Evolutionary conservation across 169 alveolate species (phyloP), one percentile per base, ranked within the genome.

Genomic region (Eimeria necatrix): DNA sequence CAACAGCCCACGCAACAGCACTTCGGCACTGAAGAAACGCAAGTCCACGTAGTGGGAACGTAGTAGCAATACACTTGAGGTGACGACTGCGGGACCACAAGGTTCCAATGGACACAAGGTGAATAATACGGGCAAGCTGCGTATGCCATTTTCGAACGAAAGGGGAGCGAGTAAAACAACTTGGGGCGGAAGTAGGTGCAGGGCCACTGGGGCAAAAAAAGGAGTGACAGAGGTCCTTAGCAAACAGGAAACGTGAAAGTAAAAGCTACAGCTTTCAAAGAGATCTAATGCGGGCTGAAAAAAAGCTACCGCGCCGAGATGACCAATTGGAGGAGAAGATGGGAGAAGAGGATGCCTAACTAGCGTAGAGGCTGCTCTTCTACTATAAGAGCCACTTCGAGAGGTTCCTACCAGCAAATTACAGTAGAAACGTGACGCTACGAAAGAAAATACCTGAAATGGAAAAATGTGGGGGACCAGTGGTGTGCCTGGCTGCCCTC

Each of bases 31-130:
- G 85, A 48, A 6, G 24, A 4, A 20, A 46, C 46, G 85, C 85
- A 74, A 41, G 85, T 74, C 85, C 85, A 74, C 24, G 32, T 14
- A 74, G 85, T 46, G 61, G 85, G 85, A 4, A 74, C 85, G 61
- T 74, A 74, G 85, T 74, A 74, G 85, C 49, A 74, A 74, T 74
- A 74, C 7, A 74, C 61, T 74, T 46, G 85, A 32, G 85, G 85
- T 3, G 85, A 18, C 61, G 85, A n/a, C 85, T 74, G 85, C 16
- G 85, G 85, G 9, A 74, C 85, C n/a, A 74, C 2, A 14, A 74
- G 61, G n/a, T 74, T 74, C 85, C 85, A 74, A 4, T 53, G 49
- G 49, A 16, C 85, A 20, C 61, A 74, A 26, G 85, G 85, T 53
- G 85, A 20, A 32, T 74, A 74, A 41, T 74, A 48, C 16, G 85